Evolutionary conservation across 305 asterid species (phyloP).

Genomic region (Coffea humblotiana): DNA sequence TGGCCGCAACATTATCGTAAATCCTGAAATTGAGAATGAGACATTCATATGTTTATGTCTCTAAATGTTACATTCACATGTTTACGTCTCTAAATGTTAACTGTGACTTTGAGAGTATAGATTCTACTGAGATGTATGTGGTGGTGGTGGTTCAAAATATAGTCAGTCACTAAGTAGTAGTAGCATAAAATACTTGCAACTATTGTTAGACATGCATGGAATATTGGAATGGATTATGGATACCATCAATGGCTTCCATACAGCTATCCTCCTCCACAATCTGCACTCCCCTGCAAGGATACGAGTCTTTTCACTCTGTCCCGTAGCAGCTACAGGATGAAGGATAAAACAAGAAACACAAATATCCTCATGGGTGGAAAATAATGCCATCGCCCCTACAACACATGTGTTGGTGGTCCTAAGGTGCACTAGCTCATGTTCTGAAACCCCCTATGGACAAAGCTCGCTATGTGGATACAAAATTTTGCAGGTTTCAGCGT

Average conservation of each 20-base stretch:
- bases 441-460: neutral
- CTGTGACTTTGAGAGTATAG: neutral
- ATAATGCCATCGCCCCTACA: constrained; percentile 30
- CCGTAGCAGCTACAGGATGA: constrained; percentile 16
- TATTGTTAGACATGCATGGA: neutral
- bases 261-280: neutral
- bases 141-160: no score
- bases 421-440: neutral
- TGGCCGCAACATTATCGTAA: constrained; percentile 9
- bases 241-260: neutral
- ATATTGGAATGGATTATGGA: neutral
- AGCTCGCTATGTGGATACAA: neutral
- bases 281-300: constrained; percentile 8
- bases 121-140: neutral
- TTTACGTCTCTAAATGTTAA: constrained; percentile 7
- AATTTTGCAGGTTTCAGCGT: neutral
- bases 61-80: constrained; percentile 13
- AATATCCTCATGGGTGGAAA: constrained; percentile 31
- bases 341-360: constrained; percentile 35
- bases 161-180: no score
- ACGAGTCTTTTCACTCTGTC: constrained; percentile 6
- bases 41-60: constrained; percentile 5
- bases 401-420: constrained; percentile 46
- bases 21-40: constrained; percentile 11
- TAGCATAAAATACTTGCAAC: no score